Evolutionary conservation across 768 basidiomycete genomes (phyloP).

Genomic region (Collybia sp.): DNA sequence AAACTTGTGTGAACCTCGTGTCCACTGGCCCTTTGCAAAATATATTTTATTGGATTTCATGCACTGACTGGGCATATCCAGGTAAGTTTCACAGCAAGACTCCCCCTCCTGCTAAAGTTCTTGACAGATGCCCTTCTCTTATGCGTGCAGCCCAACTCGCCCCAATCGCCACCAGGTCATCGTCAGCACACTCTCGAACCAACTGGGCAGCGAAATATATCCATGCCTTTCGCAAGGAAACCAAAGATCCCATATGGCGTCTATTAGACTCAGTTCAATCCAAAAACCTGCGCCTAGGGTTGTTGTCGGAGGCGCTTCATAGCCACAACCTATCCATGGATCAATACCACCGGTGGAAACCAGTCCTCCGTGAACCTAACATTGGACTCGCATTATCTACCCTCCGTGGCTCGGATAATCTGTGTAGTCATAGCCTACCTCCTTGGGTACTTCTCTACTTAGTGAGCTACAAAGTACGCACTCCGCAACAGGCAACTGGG

Average conservation of each 20-base stretch:
- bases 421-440: conserved; percentile 22
- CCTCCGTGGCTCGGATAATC: conserved; percentile 9
- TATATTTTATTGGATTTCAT: neutral
- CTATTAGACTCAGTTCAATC: conserved; percentile 29
- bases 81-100: neutral
- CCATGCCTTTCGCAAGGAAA: conserved; percentile 26
- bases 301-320: conserved; percentile 22
- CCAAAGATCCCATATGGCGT: conserved; percentile 35
- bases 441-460: conserved; percentile 55
- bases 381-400: conserved; percentile 24
- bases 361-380: conserved; percentile 25
- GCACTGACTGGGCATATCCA: neutral
- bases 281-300: conserved; percentile 13
- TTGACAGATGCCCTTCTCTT: conserved; percentile 14
- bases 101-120: neutral
- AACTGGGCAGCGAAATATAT: conserved; percentile 25
- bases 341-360: conserved; percentile 36
- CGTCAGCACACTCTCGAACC: conserved; percentile 9
- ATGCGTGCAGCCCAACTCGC: conserved; percentile 12
- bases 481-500: conserved; percentile 37
- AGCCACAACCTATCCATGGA: conserved; percentile 25
- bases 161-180: conserved; percentile 7
- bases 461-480: conserved; percentile 39
- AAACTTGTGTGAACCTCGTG: conserved; percentile 1
- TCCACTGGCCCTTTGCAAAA: conserved; percentile 9